Evolutionary conservation across 2,329 filamentous ascomycete genomes (phyloP).

Genomic region (Fusarium sp.): DNA sequence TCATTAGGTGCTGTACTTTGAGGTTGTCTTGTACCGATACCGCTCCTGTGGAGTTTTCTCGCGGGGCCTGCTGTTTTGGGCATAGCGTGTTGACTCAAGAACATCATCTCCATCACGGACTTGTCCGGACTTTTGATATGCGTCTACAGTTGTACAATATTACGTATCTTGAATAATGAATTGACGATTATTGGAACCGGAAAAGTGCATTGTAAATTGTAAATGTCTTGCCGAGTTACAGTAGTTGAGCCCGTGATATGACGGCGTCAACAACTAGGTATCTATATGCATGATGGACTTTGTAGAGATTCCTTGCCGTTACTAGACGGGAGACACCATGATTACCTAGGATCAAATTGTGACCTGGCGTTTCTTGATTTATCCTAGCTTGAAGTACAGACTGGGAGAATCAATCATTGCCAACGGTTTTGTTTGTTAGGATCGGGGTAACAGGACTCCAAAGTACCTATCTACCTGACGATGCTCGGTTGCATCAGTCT

Average conservation of each 20-base stretch:
- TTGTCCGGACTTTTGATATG: neutral
- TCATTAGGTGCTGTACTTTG: neutral
- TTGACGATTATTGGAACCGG: neutral
- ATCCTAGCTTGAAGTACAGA: accelerated
- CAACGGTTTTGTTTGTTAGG: no score
- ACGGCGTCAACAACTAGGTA: neutral
- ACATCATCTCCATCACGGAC: neutral
- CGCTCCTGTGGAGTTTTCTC: constrained; percentile 5
- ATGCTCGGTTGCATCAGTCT: neutral
- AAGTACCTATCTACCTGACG: neutral
- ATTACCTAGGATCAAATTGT: neutral
- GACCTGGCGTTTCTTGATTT: neutral
- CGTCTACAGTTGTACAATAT: neutral
- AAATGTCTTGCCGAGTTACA: neutral
- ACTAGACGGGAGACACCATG: neutral
- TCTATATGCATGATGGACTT: neutral
- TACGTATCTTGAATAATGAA: neutral
- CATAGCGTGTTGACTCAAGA: neutral
- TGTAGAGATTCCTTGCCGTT: neutral
- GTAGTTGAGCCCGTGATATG: neutral
- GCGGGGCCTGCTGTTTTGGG: constrained; percentile 4
- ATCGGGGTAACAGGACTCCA: neutral
- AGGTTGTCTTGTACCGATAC: neutral
- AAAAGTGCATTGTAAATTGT: neutral
- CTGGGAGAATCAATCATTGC: neutral